Evolutionary conservation across 805 yeast species (phyloP).

Genomic region (Candida namnaoensis): DNA sequence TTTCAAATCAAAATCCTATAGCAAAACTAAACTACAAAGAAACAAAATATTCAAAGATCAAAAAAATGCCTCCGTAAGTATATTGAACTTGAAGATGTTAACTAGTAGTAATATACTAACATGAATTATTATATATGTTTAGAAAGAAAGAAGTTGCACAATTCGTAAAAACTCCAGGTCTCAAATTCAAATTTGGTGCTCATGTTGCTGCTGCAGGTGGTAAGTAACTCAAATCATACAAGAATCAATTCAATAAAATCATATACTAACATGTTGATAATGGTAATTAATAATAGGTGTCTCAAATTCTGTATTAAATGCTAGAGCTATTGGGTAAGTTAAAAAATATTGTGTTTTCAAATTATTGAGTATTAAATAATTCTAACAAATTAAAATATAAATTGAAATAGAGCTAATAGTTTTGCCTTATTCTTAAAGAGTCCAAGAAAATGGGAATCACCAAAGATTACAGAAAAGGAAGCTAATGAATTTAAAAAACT

Average conservation of each 20-base stretch:
- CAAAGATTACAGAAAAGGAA: constrained; percentile 62
- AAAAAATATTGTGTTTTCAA: too few relatives aligned
- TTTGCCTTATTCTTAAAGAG: constrained; percentile 88
- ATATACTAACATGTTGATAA: not conserved
- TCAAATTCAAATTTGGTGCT: constrained; percentile 69
- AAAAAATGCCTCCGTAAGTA: too few relatives aligned
- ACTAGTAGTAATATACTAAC: too few relatives aligned
- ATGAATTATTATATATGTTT: too few relatives aligned
- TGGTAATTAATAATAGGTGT: constrained; percentile 25
- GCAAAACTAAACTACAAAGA: too few relatives aligned
- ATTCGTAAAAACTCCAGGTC: constrained; percentile 33
- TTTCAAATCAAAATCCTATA: too few relatives aligned
- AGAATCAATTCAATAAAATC: too few relatives aligned
- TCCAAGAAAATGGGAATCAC: constrained; percentile 88
- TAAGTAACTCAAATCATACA: constrained; percentile 1
- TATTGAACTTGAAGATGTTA: too few relatives aligned
- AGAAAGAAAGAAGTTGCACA: constrained; percentile 6
- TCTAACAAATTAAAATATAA: not conserved
- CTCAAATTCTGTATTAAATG: constrained; percentile 57
- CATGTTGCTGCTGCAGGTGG: constrained; percentile 86
- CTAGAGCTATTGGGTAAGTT: constrained; percentile 37
- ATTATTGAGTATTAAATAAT: not conserved
- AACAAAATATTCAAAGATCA: too few relatives aligned
- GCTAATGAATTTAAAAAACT: constrained; percentile 52
- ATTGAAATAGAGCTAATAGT: constrained; percentile 46